Evolutionary conservation across 2,329 filamentous ascomycete species (phyloP), one percentile per base, ranked within the genome.

Genomic region (Raffaelea ambrosiae): DNA sequence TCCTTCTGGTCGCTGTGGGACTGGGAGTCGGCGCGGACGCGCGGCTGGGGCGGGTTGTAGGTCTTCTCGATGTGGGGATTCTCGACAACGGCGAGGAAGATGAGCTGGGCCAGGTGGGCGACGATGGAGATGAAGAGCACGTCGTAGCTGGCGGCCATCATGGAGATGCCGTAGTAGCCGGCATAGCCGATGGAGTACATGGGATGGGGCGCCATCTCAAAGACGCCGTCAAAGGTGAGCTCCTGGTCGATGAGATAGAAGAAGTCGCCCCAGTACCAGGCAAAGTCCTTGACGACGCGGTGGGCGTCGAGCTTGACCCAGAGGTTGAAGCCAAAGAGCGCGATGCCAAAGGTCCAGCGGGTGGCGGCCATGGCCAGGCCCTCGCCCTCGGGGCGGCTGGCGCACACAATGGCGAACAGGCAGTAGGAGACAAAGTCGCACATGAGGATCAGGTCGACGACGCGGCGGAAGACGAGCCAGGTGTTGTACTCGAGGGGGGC

Each of bases 261-360:
- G 69, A 97, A 97, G 67, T 98, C 93, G 52, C 93, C 93, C 93
- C 93, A 98, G 68, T 97, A 98, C 93, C 93, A 98, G 23, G 93
- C 93, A 69, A 90, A 98, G 67, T 98, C 93, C 67, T 97, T 97
- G 62, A 98, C 93, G 44, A 98, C 93, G 52, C 93, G 80, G 66
- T 98, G 93, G 19, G 93, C 93, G 66, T 98, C 93, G 53, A 98
- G 76, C 69, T 98, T 98, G 54, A 98, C 93, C 90, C 93, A 97
- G 20, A 97, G 76, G 65, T 97, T 98, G 77, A 98, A 97, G 49
- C 86, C 76, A 53, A 98, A 84, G 22, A 97, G 75, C 38, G 77
- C 67, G 55, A 91, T 77, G 45, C 93, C 93, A 42, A 83, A 73
- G 3, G 72, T 62, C 93, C 93, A 98, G 51, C 93, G 84, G 48